Conservation (phyloP, 495 filamentous ascomycete species). For the Stereocaulon alpinum region DNA sequence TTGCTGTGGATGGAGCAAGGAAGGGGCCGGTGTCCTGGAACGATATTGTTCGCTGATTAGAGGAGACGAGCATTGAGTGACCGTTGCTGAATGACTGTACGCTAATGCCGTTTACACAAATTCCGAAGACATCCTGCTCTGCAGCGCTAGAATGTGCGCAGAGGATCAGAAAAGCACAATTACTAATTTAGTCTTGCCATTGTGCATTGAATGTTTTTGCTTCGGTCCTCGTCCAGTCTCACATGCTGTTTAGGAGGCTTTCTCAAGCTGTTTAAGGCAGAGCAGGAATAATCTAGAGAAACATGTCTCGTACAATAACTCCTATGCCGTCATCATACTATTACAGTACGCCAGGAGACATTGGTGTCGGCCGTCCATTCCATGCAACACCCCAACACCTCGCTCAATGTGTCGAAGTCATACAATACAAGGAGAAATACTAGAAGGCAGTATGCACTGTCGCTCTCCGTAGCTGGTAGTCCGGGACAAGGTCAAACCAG, state of each 20-base stretch:
- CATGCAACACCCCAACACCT: conserved; percentile 9
- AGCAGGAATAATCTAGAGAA: not conserved
- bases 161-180: not conserved
- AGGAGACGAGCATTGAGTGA: not conserved
- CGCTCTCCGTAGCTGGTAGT: conserved; percentile 60
- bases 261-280: no score
- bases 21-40: conserved; percentile 20
- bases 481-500: conserved; percentile 72
- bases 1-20: conserved; percentile 56
- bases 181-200: not conserved
- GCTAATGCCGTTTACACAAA: no score
- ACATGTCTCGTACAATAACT: not conserved
- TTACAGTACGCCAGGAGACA: not conserved
- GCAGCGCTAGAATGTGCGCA: not conserved
- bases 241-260: no score
- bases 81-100: not conserved
- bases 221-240: no score
- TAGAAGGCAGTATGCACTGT: conserved; percentile 7
- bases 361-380: not conserved
- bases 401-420: conserved; percentile 1
- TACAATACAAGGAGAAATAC: not conserved
- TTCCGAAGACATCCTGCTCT: no score
- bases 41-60: not conserved
- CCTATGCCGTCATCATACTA: not conserved
- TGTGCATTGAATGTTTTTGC: no score